These are phyloP conservation scores for Taphrina wiesneri DNA, from an alignment of 1,139 yeast genomes.

Conservation along the genomic window DNA sequence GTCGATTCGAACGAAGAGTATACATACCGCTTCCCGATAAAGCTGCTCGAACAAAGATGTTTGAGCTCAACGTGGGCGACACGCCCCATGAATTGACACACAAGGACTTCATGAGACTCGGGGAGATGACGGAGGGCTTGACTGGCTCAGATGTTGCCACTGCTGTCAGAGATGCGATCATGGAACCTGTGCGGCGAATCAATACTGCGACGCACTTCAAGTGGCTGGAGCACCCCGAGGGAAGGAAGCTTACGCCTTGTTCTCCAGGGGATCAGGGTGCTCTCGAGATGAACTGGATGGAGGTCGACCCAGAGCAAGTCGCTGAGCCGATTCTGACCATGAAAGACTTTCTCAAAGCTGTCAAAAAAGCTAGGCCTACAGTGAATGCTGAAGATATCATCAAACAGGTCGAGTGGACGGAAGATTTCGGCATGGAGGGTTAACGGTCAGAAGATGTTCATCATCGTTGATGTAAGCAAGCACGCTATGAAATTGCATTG, in stretches of 20 bases:
- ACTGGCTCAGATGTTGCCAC: slow-evolving; percentile 98
- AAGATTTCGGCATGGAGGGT: slow-evolving; percentile 57
- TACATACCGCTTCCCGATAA: slow-evolving; percentile 92
- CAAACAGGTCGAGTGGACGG: slow-evolving; percentile 84
- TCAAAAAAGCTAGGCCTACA: slow-evolving; percentile 89
- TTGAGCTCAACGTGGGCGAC: slow-evolving; percentile 85
- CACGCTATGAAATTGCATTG: too few relatives aligned
- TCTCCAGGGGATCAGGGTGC: slow-evolving; percentile 94
- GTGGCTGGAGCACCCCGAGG: slow-evolving; percentile 50
- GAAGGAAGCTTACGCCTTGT: slow-evolving; percentile 73
- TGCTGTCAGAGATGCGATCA: slow-evolving; percentile 92
- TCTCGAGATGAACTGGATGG: slow-evolving; percentile 88
- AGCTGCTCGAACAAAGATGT: slow-evolving; percentile 89
- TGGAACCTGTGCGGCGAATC: slow-evolving; percentile 96
- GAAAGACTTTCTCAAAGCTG: slow-evolving; percentile 90
- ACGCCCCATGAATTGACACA: slow-evolving; percentile 78
- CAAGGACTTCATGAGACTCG: slow-evolving; percentile 74
- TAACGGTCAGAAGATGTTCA: too few relatives aligned
- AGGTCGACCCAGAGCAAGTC: slow-evolving; percentile 81
- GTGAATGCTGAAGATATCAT: slow-evolving; percentile 80
- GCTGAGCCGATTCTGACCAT: slow-evolving; percentile 86
- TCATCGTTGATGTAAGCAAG: too few relatives aligned
- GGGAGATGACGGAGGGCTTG: slow-evolving; percentile 94
- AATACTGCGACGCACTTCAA: slow-evolving; percentile 97
- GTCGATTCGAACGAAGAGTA: slow-evolving; percentile 85